Evolutionary conservation across 768 basidiomycete species (phyloP), one percentile per base, ranked within the genome.

Genomic region (Lyophyllum semitale): DNA sequence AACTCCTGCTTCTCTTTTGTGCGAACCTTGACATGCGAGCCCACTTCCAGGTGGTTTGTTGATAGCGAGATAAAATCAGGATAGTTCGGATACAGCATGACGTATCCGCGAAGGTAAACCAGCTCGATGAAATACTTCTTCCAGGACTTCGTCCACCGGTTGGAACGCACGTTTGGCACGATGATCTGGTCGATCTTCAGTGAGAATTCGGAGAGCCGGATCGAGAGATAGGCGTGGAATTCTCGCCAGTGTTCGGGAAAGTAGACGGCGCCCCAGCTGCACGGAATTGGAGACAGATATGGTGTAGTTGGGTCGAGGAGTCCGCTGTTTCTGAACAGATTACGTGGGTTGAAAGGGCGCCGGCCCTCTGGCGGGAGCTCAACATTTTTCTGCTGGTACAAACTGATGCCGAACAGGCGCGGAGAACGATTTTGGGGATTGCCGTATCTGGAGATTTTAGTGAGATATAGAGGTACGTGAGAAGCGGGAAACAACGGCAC

Each of bases 251-350:
- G 86, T 59, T 91, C 82, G 11, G 93, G 92, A 66, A 95, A 95
- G 73, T 94, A 95, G 33, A 92, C 77, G 2, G 91, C 93, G 13
- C 93, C 93, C 93, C 92, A 95, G 71, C 89, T 92, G 70, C 93
- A 94, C 0, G 93, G 93, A 9, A 93, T 84, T 55, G 91, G 88
- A 0, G 91, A 93, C 40, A 95, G 81, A 68, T 93, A 95, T 0
- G 93, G 92, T 0, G 84, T 84, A 1, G 76, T 72, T 0, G 80
- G 70, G 41, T 78, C 58, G 0, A 72, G 51, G n/a, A 83, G 46
- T 2, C 73, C 73, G 9, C 69, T 59, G 0, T 68, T 56, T 9
- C 68, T 65, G 67, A 95, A 90, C 20, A 88, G 70, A 0, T 64
- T 55, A 56, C 82, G 84, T 1, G 92, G 83, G 66, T 89, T 72